These are phyloP conservation scores for Fusarium sarcochroum DNA, from an alignment of 2,329 filamentous ascomycete genomes.

Conservation along the genomic window DNA sequence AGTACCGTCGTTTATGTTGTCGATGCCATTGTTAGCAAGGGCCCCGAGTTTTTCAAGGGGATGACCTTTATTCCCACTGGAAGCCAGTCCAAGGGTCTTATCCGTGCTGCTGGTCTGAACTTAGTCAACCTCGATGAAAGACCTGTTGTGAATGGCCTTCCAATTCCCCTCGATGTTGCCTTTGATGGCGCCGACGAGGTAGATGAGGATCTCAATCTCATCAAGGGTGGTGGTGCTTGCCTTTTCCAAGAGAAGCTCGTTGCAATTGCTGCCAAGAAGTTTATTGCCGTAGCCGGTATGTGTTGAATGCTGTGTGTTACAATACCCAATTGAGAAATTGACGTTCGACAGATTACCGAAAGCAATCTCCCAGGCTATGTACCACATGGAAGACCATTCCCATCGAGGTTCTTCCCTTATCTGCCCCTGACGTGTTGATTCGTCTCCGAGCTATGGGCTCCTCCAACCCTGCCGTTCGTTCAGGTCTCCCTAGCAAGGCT, in stretches of 20 bases:
- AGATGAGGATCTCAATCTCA: constrained; percentile 93
- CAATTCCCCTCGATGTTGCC: constrained; percentile 81
- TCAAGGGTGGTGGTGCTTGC: constrained; percentile 98
- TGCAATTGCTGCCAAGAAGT: constrained; percentile 84
- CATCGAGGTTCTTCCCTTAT: constrained; percentile 92
- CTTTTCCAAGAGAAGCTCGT: constrained; percentile 98
- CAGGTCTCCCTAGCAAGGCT: constrained; percentile 81
- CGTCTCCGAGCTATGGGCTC: constrained; percentile 82
- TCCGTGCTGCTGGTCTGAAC: constrained; percentile 81
- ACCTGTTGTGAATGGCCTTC: constrained; percentile 61
- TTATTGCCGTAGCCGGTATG: constrained; percentile 87
- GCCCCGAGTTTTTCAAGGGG: constrained; percentile 64
- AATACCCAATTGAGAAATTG: constrained; percentile 9
- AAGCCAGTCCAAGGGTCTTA: constrained; percentile 89
- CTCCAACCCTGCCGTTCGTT: constrained; percentile 77
- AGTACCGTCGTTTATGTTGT: constrained; percentile 89
- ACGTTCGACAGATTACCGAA: constrained; percentile 80
- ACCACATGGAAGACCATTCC: constrained; percentile 87
- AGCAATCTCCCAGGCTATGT: constrained; percentile 82
- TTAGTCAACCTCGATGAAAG: constrained; percentile 84
- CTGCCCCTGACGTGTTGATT: constrained; percentile 81
- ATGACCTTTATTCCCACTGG: constrained; percentile 95
- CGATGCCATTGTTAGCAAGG: constrained; percentile 79
- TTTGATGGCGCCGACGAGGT: constrained; percentile 99
- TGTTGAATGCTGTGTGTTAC: background rate